Base-by-base conservation (phyloP, 2,329 filamentous ascomycete genomes). In the Microcyclosporella mali region DNA sequence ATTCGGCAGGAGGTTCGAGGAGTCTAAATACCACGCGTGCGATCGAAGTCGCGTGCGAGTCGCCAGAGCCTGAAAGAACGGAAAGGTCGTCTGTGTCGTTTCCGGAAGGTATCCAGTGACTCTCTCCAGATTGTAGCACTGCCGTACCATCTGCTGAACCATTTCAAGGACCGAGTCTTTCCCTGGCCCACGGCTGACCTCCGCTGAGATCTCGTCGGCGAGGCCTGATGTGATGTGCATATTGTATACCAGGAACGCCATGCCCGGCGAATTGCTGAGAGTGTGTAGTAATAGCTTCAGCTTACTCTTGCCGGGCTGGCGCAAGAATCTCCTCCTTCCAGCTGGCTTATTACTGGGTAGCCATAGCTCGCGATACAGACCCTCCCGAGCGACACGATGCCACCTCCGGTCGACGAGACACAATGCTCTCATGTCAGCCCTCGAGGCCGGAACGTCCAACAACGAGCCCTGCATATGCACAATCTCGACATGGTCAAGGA, bases 71-170 rank as follows among this genome's bases (percentile, higher is more conserved):
- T 79, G 9, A 70, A 55, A 35, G 4, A 58, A 41, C 25, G 37
- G 41, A 32, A 17, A 36, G 28, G 45, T 56, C 27, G 35, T 40
- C 12, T 35, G 43, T 14, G 43, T 48, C 8, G 47, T 49, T 6
- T 72, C 67, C n/a, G 73, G 62, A 37, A 70, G 67, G 43, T 78
- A 71, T 4, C 77, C 77, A 25, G 70, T 56, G 6, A 81, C 59
- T 18, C 69, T 67, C 58, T 80, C 74, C 16, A 81, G 59, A 46
- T 74, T 76, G 6, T 77, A 75, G 52, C 75, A 80, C 2, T 71
- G 70, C 70, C 78, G 77, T 25, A 81, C 72, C 29, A 81, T 64
- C 1, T 75, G 77, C 4, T 74, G 73, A 14, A 79, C 59, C 14
- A 73, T 46, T 44, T 77, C 71, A 33, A 72, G 63, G 40, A 76